Percentiles rank a stretch among this genome's conserved stretches.
Conservation (phyloP, 2,329 filamentous ascomycete species). For the Diaporthe eres region DNA sequence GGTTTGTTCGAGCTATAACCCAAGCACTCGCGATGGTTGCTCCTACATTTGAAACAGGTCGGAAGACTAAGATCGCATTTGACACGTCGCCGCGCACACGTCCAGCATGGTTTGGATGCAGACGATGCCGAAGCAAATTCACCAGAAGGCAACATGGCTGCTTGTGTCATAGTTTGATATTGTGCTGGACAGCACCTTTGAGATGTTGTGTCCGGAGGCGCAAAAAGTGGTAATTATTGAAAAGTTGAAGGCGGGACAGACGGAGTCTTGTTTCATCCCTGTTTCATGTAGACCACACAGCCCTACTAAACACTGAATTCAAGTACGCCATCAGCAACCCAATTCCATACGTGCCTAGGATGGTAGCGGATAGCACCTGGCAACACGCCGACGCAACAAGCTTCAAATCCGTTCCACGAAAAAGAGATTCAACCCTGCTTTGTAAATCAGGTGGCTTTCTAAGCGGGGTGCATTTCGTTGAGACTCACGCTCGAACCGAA, state of each 20-base stretch:
- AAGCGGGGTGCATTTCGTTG: too few species aligned
- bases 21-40: constrained; percentile 32
- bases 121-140: background rate
- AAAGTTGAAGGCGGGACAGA: background rate
- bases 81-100: constrained; percentile 40
- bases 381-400: too few species aligned
- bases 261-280: background rate
- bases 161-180: background rate
- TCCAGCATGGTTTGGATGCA: constrained; percentile 38
- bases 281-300: background rate
- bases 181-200: background rate
- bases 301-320: too few species aligned
- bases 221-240: too few species aligned
- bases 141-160: background rate
- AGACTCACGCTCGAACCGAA: too few species aligned
- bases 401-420: too few species aligned
- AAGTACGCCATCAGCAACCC: too few species aligned
- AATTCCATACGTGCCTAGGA: too few species aligned
- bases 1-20: background rate
- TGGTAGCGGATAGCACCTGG: too few species aligned
- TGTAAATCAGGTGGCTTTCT: too few species aligned
- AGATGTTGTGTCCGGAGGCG: too few species aligned
- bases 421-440: too few species aligned
- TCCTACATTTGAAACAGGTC: constrained; percentile 40
- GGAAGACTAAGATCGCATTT: constrained; percentile 40